Conservation (phyloP, 2,329 filamentous ascomycete species). For the Ophiocordyceps australis region DNA sequence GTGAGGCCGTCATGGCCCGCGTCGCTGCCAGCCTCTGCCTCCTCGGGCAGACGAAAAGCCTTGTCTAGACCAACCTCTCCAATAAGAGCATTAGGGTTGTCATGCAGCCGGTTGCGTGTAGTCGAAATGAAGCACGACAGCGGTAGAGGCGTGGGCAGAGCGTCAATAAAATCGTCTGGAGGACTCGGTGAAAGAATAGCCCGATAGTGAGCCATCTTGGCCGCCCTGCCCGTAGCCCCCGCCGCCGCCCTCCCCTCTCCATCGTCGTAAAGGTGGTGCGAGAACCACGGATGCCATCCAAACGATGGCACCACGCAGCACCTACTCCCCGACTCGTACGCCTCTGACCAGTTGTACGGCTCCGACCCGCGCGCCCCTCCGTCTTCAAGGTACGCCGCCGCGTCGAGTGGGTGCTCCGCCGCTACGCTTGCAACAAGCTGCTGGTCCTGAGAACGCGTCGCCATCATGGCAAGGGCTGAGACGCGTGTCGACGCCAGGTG, state of each 20-base stretch:
- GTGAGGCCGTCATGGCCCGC: constrained; percentile 26
- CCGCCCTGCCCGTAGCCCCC: constrained; percentile 7
- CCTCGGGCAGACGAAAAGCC: constrained; percentile 52
- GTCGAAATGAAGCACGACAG: constrained; percentile 39
- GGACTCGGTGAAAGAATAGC: constrained; percentile 41
- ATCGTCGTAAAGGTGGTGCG: constrained; percentile 56
- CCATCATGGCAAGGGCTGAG: constrained; percentile 54
- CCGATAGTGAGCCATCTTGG: constrained; percentile 42
- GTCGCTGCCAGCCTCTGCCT: constrained; percentile 23
- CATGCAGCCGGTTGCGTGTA: constrained; percentile 33
- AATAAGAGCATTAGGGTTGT: constrained; percentile 46
- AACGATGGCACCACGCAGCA: constrained; percentile 45
- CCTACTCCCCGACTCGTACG: too few species aligned
- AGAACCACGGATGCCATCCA: constrained; percentile 82
- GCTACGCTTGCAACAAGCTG: constrained; percentile 48
- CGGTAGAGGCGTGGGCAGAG: constrained; percentile 40
- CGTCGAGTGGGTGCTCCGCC: constrained; percentile 29
- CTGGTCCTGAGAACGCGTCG: constrained; percentile 60
- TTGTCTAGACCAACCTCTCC: constrained; percentile 69
- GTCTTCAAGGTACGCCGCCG: not conserved
- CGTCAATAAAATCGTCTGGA: constrained; percentile 22
- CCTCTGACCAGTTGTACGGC: too few species aligned
- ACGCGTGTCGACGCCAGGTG: constrained; percentile 47
- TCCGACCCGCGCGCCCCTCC: too few species aligned
- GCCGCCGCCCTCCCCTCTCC: constrained; percentile 12